Base-by-base conservation (phyloP, 257 asterid species). In the Nicotiana sylvestris region DNA sequence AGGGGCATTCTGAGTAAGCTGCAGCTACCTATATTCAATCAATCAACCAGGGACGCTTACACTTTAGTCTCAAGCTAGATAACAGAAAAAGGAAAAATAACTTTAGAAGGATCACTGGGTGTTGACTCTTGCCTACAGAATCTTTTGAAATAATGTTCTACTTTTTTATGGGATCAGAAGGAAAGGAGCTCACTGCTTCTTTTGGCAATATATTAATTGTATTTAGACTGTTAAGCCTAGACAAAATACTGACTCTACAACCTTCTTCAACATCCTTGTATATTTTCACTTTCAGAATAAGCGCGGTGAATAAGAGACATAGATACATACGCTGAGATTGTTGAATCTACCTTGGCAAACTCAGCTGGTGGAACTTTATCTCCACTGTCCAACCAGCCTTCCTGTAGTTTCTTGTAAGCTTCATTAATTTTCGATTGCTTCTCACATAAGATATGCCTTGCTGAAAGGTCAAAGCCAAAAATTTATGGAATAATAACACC, bases 331-430 rank as follows among this genome's bases (percentile, higher is more conserved):
- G 79, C 15, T 9, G n/a, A 67, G 27, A 51, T 35, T 27, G 64
- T 51, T 49, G 30, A 29, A 27, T 76, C 77, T 77, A 94, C 99
- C 97, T 96, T 96, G 49, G 98, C 98, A 90, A 96, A 96, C 91
- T 96, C 99, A 77, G 99, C 94, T 1, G 98, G 97, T 60, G 99
- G 99, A 85, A 96, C 99, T 88, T 96, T 96, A 85, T 96, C 98
- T 61, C 98, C 99, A 15, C 91, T 93, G 82, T 82, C 78, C 68
- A 96, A 97, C 99, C 99, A 96, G 68, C 99, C 99, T 82, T 96
- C 99, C 81, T 94, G 97, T 49, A 96, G 89, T 88, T 92, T 94
- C 92, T 96, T 96, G 85, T 94, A 96, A 66, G 99, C 99, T 85
- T 96, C 99, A 84, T 94, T 94, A 83, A 94, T 96, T 91, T 94